Conservation (phyloP, 768 basidiomycete species). For the Serendipita sp. region DNA sequence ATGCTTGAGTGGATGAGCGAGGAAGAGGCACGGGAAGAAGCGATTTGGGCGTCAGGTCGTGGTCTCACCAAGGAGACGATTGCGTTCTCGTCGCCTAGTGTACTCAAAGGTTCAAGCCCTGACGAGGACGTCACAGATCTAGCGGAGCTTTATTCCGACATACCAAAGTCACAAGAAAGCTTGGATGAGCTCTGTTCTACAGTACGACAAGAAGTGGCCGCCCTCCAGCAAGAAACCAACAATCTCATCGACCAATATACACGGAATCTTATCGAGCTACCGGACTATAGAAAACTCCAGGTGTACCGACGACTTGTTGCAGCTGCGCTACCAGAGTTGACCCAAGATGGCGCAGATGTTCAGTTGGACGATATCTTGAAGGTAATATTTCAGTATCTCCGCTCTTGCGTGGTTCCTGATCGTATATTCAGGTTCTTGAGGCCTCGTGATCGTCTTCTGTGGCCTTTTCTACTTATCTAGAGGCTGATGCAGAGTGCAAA, state of each 20-base stretch:
- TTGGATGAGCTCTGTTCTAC: background rate
- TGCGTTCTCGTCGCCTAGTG: background rate
- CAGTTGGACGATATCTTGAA: background rate
- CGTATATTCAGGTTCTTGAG: too few relatives aligned
- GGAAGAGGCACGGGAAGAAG: background rate
- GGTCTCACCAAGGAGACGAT: background rate
- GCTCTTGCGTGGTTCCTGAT: too few relatives aligned
- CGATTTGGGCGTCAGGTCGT: background rate
- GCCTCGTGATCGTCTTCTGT: too few relatives aligned
- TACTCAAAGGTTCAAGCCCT: background rate
- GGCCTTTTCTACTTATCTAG: too few relatives aligned
- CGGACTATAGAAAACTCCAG: background rate
- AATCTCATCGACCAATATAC: background rate
- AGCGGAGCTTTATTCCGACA: background rate
- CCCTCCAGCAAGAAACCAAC: background rate
- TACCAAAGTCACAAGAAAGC: background rate
- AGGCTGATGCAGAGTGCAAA: too few relatives aligned
- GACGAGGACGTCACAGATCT: background rate
- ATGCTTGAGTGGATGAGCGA: background rate
- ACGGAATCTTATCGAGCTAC: background rate
- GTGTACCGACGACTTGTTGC: background rate
- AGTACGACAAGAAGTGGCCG: background rate
- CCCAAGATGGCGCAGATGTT: background rate
- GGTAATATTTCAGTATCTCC: background rate
- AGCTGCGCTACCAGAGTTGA: background rate